Conservation (phyloP, 225 moss, liverwort and hornwort genomes). For the Neckera pumila region DNA sequence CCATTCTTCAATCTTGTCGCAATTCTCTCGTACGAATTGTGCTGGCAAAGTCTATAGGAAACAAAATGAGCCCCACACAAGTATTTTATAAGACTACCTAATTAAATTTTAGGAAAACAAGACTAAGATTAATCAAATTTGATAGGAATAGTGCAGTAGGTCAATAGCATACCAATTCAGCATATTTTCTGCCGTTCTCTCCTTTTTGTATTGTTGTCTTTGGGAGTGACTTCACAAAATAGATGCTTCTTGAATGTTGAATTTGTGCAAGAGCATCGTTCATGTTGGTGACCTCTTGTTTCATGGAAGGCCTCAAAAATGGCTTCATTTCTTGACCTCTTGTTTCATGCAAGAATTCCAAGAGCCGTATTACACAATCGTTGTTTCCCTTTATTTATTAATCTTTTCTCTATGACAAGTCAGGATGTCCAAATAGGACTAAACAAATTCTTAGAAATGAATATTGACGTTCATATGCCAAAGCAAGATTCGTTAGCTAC, state of each 20-base stretch:
- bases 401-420: background rate
- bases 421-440: background rate
- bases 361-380: too few species aligned
- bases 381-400: background rate
- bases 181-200: accelerated
- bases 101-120: too few species aligned
- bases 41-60: background rate
- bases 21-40: background rate
- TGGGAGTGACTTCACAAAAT: too few species aligned
- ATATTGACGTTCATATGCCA: background rate
- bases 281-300: too few species aligned
- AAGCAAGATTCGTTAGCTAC: background rate
- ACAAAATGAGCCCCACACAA: too few species aligned
- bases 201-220: background rate
- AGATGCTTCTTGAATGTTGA: too few species aligned
- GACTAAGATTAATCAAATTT: background rate
- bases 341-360: too few species aligned
- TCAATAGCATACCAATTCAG: background rate
- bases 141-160: background rate
- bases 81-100: background rate
- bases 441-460: background rate
- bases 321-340: background rate
- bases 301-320: background rate
- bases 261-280: too few species aligned
- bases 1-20: background rate